These are phyloP conservation scores for Nitzschia sp. DNA, from an alignment of 108 stramenopile species.

Conservation along the genomic window DNA sequence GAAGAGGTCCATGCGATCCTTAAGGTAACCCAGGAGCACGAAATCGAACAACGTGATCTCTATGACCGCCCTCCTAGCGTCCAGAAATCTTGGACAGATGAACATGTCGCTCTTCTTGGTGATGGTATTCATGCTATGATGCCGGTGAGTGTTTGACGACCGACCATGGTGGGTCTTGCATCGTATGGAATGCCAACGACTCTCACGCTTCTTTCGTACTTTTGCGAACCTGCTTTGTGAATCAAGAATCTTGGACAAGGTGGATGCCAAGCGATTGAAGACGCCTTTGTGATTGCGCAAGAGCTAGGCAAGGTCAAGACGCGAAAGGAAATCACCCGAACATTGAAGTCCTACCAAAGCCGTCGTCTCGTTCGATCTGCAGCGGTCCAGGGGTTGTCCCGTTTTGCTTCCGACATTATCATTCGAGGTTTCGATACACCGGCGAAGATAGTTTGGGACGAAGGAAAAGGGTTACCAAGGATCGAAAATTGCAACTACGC, in stretches of 20 bases:
- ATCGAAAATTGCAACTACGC: conserved; percentile 80
- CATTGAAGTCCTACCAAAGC: conserved; percentile 41
- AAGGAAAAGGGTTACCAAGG: too few species aligned
- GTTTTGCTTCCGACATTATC: conserved; percentile 77
- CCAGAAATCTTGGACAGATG: conserved; percentile 60
- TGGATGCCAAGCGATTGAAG: conserved; percentile 82
- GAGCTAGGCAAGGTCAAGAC: conserved; percentile 46
- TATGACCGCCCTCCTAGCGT: conserved; percentile 79
- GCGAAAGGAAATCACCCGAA: conserved; percentile 34
- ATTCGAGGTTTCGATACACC: conserved; percentile 79
- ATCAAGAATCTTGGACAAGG: conserved; percentile 80
- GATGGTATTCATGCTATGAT: conserved; percentile 77
- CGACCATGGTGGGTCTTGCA: too few species aligned
- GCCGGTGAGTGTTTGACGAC: conserved; percentile 34
- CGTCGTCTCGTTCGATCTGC: conserved; percentile 68
- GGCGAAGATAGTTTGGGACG: conserved; percentile 49
- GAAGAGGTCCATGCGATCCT: conserved; percentile 66
- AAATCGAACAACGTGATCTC: conserved; percentile 77
- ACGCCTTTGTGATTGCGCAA: conserved; percentile 64
- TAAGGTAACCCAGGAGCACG: conserved; percentile 58
- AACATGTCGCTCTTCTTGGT: conserved; percentile 63
- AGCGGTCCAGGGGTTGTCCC: conserved; percentile 67
- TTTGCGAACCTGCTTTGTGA: too few species aligned
- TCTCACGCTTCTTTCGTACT: neutral
- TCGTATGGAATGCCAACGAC: neutral